A percentile compares a stretch with the other conserved stretches of the same genome.
Evolutionary conservation across 73 alveolate genomes (phyloP).

Genomic region (Symbiodinium pilosum): DNA sequence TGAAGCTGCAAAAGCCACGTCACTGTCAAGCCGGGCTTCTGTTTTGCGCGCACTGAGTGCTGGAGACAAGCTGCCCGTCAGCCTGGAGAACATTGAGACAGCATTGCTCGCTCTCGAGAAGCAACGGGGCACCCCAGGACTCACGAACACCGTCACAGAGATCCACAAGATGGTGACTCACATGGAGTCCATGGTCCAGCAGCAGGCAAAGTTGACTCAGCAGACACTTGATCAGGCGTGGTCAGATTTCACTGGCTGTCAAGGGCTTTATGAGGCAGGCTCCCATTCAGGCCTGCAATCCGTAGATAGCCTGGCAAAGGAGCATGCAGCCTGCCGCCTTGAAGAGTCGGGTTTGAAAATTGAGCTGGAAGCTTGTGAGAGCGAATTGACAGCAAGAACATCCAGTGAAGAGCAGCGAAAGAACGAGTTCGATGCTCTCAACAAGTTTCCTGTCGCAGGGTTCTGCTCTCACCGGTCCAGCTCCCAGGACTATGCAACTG

Average conservation of each 20-base stretch:
- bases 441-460: conserved; percentile 8
- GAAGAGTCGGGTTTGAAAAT: conserved; percentile 16
- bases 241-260: neutral
- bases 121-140: conserved; percentile 23
- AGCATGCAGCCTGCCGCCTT: conserved; percentile 12
- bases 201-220: conserved; percentile 7
- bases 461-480: neutral
- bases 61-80: neutral
- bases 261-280: conserved; percentile 13
- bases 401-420: conserved; percentile 29
- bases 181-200: neutral
- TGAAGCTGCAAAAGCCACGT: conserved; percentile 31
- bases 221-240: conserved; percentile 18
- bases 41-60: no score
- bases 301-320: conserved; percentile 1
- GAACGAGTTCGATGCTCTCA: conserved; percentile 6
- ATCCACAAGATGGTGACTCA: conserved; percentile 26
- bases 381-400: neutral
- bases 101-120: conserved; percentile 28
- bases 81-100: conserved; percentile 24
- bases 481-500: neutral
- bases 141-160: neutral
- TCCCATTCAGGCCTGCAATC: conserved; percentile 11
- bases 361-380: conserved; percentile 24
- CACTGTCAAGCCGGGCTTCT: conserved; percentile 10